phyloP scores from a whole-genome alignment of 345 rosid species.

The Aethionema arabicum region DNA sequence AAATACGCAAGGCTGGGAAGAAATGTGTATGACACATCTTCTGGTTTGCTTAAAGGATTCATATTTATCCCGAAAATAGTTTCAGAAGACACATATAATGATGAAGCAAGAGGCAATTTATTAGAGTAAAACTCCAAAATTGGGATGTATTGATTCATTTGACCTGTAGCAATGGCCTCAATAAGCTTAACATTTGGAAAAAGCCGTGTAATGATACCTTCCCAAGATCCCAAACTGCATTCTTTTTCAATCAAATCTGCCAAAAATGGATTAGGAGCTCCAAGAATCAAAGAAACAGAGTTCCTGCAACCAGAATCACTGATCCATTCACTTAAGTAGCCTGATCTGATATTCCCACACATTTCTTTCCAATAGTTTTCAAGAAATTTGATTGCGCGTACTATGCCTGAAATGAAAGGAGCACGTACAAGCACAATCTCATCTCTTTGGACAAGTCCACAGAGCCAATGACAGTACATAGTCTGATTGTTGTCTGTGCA shows the following conservation, averaged over 20 bases:
- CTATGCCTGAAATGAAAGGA: conserved; percentile 49
- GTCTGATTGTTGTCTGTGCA: conserved; percentile 62
- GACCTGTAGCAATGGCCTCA: conserved; percentile 56
- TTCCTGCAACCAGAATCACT: conserved; percentile 42
- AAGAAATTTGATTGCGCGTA: conserved; percentile 56
- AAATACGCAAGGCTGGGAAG: conserved; percentile 64
- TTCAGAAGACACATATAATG: conserved; percentile 46
- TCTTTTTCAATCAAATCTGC: conserved; percentile 41
- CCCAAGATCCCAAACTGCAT: conserved; percentile 50
- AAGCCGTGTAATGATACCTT: conserved; percentile 54
- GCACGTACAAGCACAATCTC: conserved; percentile 54
- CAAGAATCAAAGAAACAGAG: conserved; percentile 37
- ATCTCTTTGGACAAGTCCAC: conserved; percentile 52
- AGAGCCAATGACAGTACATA: conserved; percentile 59
- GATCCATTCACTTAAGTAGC: conserved; percentile 56
- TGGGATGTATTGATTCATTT: conserved; percentile 48
- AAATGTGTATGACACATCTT: conserved; percentile 60
- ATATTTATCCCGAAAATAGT: no score
- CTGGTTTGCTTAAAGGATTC: no score
- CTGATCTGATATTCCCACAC: conserved; percentile 44
- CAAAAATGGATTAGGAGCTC: conserved; percentile 37
- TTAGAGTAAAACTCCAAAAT: conserved; percentile 47
- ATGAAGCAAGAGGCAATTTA: conserved; percentile 56
- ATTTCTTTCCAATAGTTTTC: conserved; percentile 31
- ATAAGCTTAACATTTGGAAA: conserved; percentile 61